Base-by-base conservation (phyloP, 805 yeast species). In the Spathaspora hagerdaliae region DNA sequence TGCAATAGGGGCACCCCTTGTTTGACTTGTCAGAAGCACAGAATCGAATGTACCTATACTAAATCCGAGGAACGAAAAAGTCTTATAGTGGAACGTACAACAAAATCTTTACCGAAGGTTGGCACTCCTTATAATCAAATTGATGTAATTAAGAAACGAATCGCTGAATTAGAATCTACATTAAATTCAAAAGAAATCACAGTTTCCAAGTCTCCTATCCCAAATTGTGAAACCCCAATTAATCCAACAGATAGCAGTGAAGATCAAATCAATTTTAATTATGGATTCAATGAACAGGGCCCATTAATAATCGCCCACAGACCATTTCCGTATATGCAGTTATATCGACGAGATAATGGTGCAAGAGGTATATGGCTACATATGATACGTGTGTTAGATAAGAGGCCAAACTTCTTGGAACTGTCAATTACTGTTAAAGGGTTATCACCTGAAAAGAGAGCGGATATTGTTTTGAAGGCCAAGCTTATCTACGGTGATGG, bases 1-100 rank as follows among this genome's bases (percentile, higher is more conserved):
- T 56, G 60, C 46, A 53, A 53, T 46, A 41, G 60, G 27, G 37
- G 38, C 11, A 39, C 36, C 9, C 60, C 60, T 1, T 56, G 60
- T 44, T 42, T 49, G 6, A 34, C 50, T 3, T 53, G 57, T 42
- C 36, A 38, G 6, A 34, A 46, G 15, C 31, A 45, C 12, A 48
- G 46, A 10, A 12, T 46, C n/a, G 49, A 41, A 34, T 32, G 14
- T 15, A 39, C 50, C 27, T 52, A 49, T 36, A 32, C 10, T 12
- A 12, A 27, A 11, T 32, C 44, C 9, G 12, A 33, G 10, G 44
- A 41, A 6, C 24, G 7, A 14, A 34, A 36, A 36, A 26, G 11
- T 24, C 9, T 19, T 8, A 35, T 35, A 10, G 3, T 12, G 12
- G 12, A 35, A 12, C 34, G 14, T 5, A 19, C 24, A 2, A 19